These are phyloP conservation scores for Leersia perrieri DNA, from an alignment of 176 grass and related monocot species.

Conservation along the genomic window DNA sequence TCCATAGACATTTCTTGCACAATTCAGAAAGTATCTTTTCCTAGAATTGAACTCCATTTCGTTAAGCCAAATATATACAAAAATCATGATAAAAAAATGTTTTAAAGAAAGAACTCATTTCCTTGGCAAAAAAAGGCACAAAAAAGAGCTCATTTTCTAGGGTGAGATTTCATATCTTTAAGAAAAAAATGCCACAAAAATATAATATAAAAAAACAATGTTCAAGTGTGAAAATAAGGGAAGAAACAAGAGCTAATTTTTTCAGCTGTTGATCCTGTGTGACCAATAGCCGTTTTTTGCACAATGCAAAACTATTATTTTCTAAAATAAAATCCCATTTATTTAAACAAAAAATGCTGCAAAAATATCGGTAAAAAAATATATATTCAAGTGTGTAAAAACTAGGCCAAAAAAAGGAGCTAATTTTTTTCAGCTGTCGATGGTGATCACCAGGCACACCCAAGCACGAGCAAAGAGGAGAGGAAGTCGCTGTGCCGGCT, in stretches of 20 bases:
- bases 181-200: too few species aligned
- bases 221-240: too few species aligned
- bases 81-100: too few species aligned
- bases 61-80: too few species aligned
- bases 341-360: neutral
- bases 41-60: neutral
- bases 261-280: too few species aligned
- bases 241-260: too few species aligned
- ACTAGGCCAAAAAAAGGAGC: neutral
- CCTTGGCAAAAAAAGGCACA: too few species aligned
- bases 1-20: neutral
- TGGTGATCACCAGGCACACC: slow-evolving; percentile 60
- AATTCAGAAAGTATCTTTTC: neutral
- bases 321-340: neutral
- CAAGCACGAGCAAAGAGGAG: slow-evolving; percentile 67
- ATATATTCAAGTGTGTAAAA: neutral
- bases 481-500: slow-evolving; percentile 63
- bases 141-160: too few species aligned
- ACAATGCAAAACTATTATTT: neutral
- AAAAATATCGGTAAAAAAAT: neutral
- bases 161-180: too few species aligned
- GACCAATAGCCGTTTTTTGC: neutral
- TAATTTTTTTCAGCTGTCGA: neutral
- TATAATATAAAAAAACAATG: too few species aligned
- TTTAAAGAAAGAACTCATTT: too few species aligned